These are phyloP conservation scores for Sclerospora graminicola DNA, from an alignment of 352 stramenopile species.

Conservation along the genomic window DNA sequence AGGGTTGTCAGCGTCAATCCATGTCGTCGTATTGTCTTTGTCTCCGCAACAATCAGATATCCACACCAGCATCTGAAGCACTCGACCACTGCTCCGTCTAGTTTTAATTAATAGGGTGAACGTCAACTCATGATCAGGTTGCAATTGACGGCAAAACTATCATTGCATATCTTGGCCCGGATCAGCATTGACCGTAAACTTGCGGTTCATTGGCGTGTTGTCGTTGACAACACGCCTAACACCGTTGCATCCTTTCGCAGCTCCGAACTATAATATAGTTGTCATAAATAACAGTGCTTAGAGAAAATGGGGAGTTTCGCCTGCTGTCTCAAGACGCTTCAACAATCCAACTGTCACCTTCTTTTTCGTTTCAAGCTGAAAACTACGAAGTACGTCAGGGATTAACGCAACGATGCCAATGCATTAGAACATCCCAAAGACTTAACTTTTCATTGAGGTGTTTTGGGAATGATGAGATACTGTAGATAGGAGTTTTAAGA, in stretches of 20 bases:
- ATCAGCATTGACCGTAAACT: constrained; percentile 80
- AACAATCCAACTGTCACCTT: no score
- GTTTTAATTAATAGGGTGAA: neutral
- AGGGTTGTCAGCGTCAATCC: constrained; percentile 56
- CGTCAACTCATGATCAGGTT: neutral
- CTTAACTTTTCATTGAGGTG: no score
- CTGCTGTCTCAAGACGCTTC: no score
- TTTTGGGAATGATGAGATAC: no score
- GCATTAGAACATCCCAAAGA: no score
- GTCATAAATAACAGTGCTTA: neutral
- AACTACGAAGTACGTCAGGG: no score
- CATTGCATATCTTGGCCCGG: constrained; percentile 53
- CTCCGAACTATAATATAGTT: constrained; percentile 22
- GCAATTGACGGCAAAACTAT: no score
- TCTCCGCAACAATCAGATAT: constrained; percentile 63
- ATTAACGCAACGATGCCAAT: no score
- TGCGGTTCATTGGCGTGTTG: constrained; percentile 84
- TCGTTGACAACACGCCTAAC: constrained; percentile 58
- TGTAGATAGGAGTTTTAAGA: no score
- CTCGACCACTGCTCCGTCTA: constrained; percentile 58
- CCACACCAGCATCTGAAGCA: constrained; percentile 27
- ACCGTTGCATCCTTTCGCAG: constrained; percentile 43
- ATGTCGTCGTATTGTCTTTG: constrained; percentile 46
- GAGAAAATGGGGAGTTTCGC: no score
- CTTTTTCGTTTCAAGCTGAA: no score